Evolutionary conservation across 257 asterid species (phyloP).

Genomic region (Jacaranda mimosifolia): DNA sequence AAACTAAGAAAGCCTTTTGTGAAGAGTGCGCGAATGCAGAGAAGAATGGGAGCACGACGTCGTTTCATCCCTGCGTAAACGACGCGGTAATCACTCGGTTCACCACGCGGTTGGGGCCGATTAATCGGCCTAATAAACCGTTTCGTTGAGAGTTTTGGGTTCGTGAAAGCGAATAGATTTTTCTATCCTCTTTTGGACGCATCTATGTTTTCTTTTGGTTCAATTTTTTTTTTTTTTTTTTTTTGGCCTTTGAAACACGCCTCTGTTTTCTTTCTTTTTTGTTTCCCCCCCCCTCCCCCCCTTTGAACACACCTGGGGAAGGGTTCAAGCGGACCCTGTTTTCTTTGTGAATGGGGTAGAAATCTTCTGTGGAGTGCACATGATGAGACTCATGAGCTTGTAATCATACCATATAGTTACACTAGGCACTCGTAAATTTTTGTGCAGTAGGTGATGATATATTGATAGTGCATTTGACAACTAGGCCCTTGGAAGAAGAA

Average conservation of each 20-base stretch:
- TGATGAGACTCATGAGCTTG: slow-evolving; percentile 19
- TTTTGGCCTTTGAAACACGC: too few species aligned
- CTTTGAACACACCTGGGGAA: slow-evolving; percentile 21
- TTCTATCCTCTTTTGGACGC: too few species aligned
- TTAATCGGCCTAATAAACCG: slow-evolving; percentile 54
- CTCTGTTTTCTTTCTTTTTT: too few species aligned
- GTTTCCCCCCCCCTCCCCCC: too few species aligned
- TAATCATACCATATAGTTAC: background rate
- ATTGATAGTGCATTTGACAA: too few species aligned
- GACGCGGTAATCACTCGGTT: slow-evolving; percentile 57
- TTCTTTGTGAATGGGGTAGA: slow-evolving; percentile 26
- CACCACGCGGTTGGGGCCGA: slow-evolving; percentile 59
- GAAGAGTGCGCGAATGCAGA: slow-evolving; percentile 53
- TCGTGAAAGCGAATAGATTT: background rate
- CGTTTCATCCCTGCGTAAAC: slow-evolving; percentile 78
- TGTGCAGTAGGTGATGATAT: background rate
- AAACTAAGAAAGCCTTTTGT: slow-evolving; percentile 43
- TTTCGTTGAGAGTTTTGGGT: slow-evolving; percentile 18
- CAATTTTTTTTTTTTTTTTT: background rate
- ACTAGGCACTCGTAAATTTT: background rate
- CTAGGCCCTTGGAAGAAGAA: background rate
- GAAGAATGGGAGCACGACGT: slow-evolving; percentile 36
- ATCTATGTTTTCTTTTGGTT: background rate
- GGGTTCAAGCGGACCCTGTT: slow-evolving; percentile 29
- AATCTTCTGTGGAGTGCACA: slow-evolving; percentile 31